Percentiles rank a stretch among this genome's conserved stretches.
Evolutionary conservation across 768 basidiomycete species (phyloP).

Genomic region (Termitomyces sp.): DNA sequence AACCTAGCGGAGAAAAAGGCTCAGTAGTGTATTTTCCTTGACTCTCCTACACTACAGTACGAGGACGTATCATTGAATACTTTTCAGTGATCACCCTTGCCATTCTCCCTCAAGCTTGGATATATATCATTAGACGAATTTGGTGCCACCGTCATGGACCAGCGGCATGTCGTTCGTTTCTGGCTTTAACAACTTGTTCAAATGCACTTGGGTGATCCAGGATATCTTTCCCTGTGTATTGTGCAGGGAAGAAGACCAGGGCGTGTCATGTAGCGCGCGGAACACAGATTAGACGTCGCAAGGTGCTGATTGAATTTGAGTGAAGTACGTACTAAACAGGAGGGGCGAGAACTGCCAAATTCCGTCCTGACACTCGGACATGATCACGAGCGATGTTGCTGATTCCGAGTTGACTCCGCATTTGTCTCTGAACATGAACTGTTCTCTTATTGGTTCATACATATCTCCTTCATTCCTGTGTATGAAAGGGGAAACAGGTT

Average conservation of each 20-base stretch:
- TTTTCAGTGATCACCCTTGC: background rate
- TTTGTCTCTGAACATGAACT: background rate
- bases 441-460: background rate
- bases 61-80: background rate
- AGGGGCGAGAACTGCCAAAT: background rate
- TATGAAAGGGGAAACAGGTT: slow-evolving; percentile 14
- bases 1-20: slow-evolving; percentile 17
- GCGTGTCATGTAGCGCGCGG: background rate
- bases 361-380: background rate
- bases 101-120: background rate
- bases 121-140: background rate
- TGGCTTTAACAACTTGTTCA: background rate
- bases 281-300: background rate
- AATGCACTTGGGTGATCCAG: background rate
- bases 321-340: no score
- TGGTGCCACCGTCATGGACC: background rate
- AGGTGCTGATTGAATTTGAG: no score
- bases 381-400: slow-evolving; percentile 15
- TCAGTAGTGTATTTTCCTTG: slow-evolving; percentile 12
- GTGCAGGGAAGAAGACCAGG: no score
- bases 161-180: background rate
- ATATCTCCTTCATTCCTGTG: slow-evolving; percentile 5
- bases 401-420: slow-evolving; percentile 23
- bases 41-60: background rate
- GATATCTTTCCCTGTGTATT: background rate